Conservation (phyloP, 192 early-diverging fungal genomes). For the Entomortierella beljakovae region DNA sequence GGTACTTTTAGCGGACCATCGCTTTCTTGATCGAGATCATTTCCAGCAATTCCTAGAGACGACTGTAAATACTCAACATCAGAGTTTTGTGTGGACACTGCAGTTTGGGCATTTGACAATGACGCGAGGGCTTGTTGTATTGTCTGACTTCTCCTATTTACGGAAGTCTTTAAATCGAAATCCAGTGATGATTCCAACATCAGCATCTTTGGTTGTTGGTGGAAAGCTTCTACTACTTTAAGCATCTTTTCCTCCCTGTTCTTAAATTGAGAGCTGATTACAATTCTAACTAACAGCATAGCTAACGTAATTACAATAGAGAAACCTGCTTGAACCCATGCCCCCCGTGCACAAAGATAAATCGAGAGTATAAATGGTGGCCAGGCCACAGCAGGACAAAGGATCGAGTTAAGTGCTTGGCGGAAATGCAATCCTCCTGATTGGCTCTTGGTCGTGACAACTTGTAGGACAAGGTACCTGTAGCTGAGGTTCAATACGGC, state of each 20-base stretch:
- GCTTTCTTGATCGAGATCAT: too few relatives aligned
- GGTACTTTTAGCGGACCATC: too few relatives aligned
- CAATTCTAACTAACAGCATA: not conserved
- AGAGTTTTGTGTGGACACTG: too few relatives aligned
- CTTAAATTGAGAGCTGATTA: slow-evolving; percentile 10
- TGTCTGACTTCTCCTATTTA: too few relatives aligned
- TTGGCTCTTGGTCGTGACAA: slow-evolving; percentile 35
- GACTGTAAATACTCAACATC: too few relatives aligned
- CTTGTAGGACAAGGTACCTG: slow-evolving; percentile 25
- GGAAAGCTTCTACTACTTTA: slow-evolving; percentile 4
- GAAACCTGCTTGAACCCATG: slow-evolving; percentile 20
- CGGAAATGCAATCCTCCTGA: slow-evolving; percentile 30
- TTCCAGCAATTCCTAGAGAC: too few relatives aligned
- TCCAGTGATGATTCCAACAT: too few relatives aligned
- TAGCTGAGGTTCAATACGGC: slow-evolving; percentile 17
- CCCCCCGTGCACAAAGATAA: slow-evolving; percentile 9
- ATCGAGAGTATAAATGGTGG: slow-evolving; percentile 10
- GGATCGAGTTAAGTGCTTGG: slow-evolving; percentile 18
- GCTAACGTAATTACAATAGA: not conserved
- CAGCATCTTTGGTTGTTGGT: not conserved
- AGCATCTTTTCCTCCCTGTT: slow-evolving; percentile 40
- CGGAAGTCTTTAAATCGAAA: too few relatives aligned
- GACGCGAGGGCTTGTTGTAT: too few relatives aligned
- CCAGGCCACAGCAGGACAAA: slow-evolving; percentile 20
- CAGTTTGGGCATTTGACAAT: too few relatives aligned